Evolutionary conservation across 2,329 filamentous ascomycete genomes (phyloP).

Genomic region (Cladosporium sp.): DNA sequence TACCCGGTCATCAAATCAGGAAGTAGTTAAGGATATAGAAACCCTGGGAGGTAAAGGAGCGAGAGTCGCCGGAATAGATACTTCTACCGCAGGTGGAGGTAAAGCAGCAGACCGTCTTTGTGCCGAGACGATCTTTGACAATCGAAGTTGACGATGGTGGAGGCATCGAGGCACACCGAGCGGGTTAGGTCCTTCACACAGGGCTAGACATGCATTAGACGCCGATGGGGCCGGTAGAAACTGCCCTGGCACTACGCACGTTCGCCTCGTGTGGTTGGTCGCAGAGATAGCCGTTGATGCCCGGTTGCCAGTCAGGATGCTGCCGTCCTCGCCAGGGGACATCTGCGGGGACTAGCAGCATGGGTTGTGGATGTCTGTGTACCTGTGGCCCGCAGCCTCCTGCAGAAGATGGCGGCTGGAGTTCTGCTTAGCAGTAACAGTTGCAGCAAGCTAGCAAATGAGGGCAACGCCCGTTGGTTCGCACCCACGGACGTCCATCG

Average conservation of each 20-base stretch:
- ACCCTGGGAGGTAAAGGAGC: constrained; percentile 19
- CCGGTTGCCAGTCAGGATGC: constrained; percentile 24
- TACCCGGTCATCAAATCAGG: constrained; percentile 23
- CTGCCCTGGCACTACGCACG: constrained; percentile 23
- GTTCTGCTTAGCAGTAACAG: constrained; percentile 7
- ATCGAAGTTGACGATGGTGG: constrained; percentile 21
- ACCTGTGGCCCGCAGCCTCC: constrained; percentile 23
- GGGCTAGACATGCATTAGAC: constrained; percentile 30
- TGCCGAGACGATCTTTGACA: constrained; percentile 22
- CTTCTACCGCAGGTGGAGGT: constrained; percentile 20
- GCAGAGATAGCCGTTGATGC: constrained; percentile 26
- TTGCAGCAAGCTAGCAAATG: constrained; percentile 6
- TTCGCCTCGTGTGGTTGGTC: constrained; percentile 27
- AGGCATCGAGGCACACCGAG: constrained; percentile 19
- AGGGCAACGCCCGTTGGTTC: constrained; percentile 3
- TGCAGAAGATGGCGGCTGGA: constrained; percentile 21
- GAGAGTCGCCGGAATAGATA: constrained; percentile 16
- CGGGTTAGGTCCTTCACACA: constrained; percentile 26
- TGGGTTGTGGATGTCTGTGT: constrained; percentile 22
- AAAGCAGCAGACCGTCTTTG: constrained; percentile 19
- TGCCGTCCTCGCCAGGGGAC: constrained; percentile 23
- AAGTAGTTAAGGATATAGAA: constrained; percentile 17
- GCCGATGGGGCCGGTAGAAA: constrained; percentile 24
- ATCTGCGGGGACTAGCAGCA: constrained; percentile 26
- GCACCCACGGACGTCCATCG: neutral